These are phyloP conservation scores for Trametes hirsuta DNA, from an alignment of 1,284 basidiomycete genomes.

Conservation along the genomic window DNA sequence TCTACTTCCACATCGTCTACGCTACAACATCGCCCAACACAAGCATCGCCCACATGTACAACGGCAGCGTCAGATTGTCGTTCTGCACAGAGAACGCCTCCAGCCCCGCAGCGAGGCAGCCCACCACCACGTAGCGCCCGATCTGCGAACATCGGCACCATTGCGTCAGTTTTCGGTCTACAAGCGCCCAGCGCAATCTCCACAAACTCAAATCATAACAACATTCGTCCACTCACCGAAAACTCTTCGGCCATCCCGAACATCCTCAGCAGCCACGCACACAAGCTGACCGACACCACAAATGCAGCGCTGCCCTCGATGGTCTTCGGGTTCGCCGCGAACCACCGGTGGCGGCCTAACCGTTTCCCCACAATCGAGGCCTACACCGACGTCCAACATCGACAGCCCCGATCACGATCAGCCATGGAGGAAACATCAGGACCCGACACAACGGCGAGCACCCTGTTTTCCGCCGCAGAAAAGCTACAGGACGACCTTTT, in stretches of 20 bases:
- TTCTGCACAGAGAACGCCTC: conserved; percentile 93
- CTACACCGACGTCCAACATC: conserved; percentile 39
- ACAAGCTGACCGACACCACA: conserved; percentile 68
- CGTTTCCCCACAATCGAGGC: conserved; percentile 92
- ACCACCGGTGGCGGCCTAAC: conserved; percentile 84
- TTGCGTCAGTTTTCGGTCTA: conserved; percentile 13
- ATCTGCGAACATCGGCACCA: conserved; percentile 41
- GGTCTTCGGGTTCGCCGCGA: conserved; percentile 83
- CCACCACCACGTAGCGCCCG: conserved; percentile 57
- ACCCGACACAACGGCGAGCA: not conserved
- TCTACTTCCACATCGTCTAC: not conserved
- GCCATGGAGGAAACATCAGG: not conserved
- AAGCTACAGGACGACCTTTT: too few relatives aligned
- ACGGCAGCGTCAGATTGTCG: conserved; percentile 89
- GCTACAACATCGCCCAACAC: conserved; percentile 52
- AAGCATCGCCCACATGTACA: conserved; percentile 87
- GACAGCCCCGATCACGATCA: not conserved
- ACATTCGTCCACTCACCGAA: conserved; percentile 57
- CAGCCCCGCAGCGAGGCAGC: conserved; percentile 68
- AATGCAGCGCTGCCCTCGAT: conserved; percentile 92
- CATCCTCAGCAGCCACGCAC: conserved; percentile 72
- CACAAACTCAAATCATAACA: not conserved
- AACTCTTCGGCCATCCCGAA: conserved; percentile 73
- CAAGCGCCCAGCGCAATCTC: not conserved
- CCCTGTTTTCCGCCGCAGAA: not conserved